A percentile compares a stretch with the other conserved stretches of the same genome.
These are phyloP conservation scores for Malassezia pachydermatis DNA, from an alignment of 1,284 basidiomycete species.

Conservation along the genomic window DNA sequence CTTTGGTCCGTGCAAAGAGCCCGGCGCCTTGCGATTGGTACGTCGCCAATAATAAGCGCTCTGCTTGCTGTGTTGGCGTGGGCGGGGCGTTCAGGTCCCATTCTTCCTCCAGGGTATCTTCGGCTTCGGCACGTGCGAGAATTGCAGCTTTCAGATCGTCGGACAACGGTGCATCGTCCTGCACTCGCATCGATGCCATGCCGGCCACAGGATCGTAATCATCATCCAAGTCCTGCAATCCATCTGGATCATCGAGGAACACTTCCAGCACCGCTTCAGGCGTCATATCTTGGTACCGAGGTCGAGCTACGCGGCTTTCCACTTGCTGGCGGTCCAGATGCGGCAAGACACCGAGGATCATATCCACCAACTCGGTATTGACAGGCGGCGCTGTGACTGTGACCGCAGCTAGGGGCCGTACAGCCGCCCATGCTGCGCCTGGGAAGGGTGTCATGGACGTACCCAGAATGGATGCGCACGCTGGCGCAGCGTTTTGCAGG, in stretches of 20 bases:
- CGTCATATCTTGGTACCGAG: not conserved
- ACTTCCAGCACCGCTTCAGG: slow-evolving; percentile 7
- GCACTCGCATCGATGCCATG: no score
- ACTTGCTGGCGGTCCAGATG: slow-evolving; percentile 5
- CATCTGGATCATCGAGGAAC: slow-evolving; percentile 17
- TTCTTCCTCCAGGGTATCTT: not conserved
- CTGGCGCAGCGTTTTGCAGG: slow-evolving; percentile 2
- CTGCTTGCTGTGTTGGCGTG: not conserved
- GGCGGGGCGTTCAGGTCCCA: not conserved
- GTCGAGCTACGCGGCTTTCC: slow-evolving; percentile 1
- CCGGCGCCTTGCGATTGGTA: slow-evolving; percentile 1
- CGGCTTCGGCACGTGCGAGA: slow-evolving; percentile 12
- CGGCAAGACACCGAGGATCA: slow-evolving; percentile 8
- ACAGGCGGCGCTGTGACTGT: not conserved
- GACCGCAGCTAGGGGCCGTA: not conserved
- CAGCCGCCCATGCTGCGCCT: slow-evolving; percentile 13
- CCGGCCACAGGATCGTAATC: slow-evolving; percentile 4
- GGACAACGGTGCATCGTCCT: not conserved
- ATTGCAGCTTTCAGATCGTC: slow-evolving; percentile 13
- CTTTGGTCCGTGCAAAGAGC: slow-evolving; percentile 13
- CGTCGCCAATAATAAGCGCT: slow-evolving; percentile 4
- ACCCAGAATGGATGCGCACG: not conserved
- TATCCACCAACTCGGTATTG: slow-evolving; percentile 5
- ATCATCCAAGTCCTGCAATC: slow-evolving; percentile 9
- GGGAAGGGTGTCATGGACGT: slow-evolving; percentile 1